A percentile compares a stretch with the other conserved stretches of the same genome.
These are phyloP conservation scores for Leptomonas pyrrhocoris DNA, from an alignment of 208 protist species.

Conservation along the genomic window DNA sequence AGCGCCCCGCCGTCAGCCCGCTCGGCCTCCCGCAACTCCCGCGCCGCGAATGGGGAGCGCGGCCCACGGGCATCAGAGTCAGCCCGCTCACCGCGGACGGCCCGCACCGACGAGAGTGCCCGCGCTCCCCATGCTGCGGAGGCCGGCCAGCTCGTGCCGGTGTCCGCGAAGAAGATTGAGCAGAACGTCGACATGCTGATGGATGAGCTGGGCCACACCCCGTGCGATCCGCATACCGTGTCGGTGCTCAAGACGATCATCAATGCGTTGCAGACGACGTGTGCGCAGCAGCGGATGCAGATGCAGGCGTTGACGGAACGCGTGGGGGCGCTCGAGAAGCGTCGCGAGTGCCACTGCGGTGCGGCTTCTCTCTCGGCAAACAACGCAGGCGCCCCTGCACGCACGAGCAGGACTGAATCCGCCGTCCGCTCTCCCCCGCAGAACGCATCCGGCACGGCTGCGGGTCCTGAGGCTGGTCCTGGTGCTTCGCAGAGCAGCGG, in stretches of 20 bases:
- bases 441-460: not conserved
- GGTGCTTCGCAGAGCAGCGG: slow-evolving; percentile 1
- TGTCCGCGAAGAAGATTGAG: slow-evolving; percentile 17
- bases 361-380: not conserved
- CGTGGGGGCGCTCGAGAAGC: slow-evolving; percentile 60
- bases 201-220: slow-evolving; percentile 30
- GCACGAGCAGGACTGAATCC: not conserved
- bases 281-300: slow-evolving; percentile 35
- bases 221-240: slow-evolving; percentile 35
- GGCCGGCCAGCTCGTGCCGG: slow-evolving; percentile 28
- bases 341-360: slow-evolving; percentile 47
- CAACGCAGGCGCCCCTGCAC: not conserved
- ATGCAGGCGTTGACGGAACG: slow-evolving; percentile 44
- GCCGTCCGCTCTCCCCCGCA: not conserved
- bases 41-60: not conserved
- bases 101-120: not conserved
- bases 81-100: not conserved
- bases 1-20: not conserved
- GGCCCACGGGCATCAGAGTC: not conserved
- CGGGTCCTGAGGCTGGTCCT: not conserved
- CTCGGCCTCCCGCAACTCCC: slow-evolving; percentile 4
- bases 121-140: not conserved
- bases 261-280: slow-evolving; percentile 35
- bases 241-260: slow-evolving; percentile 41
- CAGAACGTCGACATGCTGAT: slow-evolving; percentile 33